A percentile compares a stretch with the other conserved stretches of the same genome.
phyloP scores from a whole-genome alignment of 176 grass and related monocot species.

The Musa acuminata region DNA sequence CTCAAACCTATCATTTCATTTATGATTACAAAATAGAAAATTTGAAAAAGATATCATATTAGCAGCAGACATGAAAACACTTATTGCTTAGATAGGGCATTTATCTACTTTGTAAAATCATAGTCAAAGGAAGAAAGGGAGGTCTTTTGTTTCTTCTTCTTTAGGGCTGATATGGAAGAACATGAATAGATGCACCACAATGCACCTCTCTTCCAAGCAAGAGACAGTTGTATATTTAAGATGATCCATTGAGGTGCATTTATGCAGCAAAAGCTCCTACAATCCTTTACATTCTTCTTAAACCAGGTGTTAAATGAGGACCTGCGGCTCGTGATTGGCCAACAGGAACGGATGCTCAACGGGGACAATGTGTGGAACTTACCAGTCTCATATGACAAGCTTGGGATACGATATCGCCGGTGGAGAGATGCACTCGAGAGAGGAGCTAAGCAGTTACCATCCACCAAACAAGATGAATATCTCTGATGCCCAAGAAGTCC shows the following conservation, averaged over 20 bases:
- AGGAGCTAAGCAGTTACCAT: conserved; percentile 48
- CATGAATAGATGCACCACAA: too few relatives aligned
- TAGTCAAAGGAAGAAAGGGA: too few relatives aligned
- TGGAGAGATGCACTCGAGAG: conserved; percentile 75
- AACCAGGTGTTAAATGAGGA: conserved; percentile 91
- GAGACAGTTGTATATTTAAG: not conserved
- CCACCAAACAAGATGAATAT: conserved; percentile 42
- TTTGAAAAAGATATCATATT: too few relatives aligned
- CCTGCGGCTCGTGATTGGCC: conserved; percentile 80
- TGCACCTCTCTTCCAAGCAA: too few relatives aligned
- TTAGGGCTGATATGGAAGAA: too few relatives aligned
- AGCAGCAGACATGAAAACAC: too few relatives aligned
- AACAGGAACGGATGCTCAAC: conserved; percentile 90
- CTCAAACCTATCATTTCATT: too few relatives aligned
- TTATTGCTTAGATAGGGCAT: too few relatives aligned
- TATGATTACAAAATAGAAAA: too few relatives aligned
- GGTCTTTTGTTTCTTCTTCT: too few relatives aligned
- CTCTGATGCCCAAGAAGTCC: conserved; percentile 21
- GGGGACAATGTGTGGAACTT: conserved; percentile 87
- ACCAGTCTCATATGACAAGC: conserved; percentile 91
- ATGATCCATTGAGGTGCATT: not conserved
- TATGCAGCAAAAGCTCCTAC: not conserved
- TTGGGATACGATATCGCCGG: conserved; percentile 67
- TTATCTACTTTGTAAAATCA: too few relatives aligned
- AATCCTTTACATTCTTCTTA: not conserved